These are phyloP conservation scores for Hymenoscyphus salicellus DNA, from an alignment of 2,329 filamentous ascomycete species.

Conservation along the genomic window DNA sequence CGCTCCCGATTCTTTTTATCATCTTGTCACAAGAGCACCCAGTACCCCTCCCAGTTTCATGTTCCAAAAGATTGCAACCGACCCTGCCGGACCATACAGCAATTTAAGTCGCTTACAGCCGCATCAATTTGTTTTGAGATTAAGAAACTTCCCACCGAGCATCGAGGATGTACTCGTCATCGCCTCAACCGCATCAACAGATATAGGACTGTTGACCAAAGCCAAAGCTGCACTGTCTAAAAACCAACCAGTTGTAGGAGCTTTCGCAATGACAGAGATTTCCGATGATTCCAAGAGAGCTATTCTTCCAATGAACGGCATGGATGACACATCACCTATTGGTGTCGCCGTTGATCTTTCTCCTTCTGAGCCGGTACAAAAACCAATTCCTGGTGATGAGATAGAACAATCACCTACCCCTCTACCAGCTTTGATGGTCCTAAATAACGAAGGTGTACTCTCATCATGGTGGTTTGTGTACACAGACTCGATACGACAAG, in stretches of 20 bases:
- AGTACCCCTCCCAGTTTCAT: conserved; percentile 51
- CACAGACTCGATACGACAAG: conserved; percentile 75
- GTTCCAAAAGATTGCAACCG: conserved; percentile 68
- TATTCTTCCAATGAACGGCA: conserved; percentile 67
- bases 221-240: conserved; percentile 65
- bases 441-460: conserved; percentile 86
- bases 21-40: conserved; percentile 70
- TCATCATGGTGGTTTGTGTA: conserved; percentile 91
- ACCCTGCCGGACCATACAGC: conserved; percentile 71
- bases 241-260: conserved; percentile 58
- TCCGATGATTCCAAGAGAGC: conserved; percentile 73
- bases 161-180: conserved; percentile 80
- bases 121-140: conserved; percentile 72
- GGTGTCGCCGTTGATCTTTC: conserved; percentile 84
- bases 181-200: conserved; percentile 73
- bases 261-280: conserved; percentile 72
- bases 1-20: conserved; percentile 65
- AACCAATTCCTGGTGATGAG: conserved; percentile 75
- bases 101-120: conserved; percentile 59
- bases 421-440: conserved; percentile 75
- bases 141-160: conserved; percentile 77
- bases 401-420: conserved; percentile 70
- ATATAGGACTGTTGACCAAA: conserved; percentile 74
- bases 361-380: conserved; percentile 70
- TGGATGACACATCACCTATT: conserved; percentile 72